Evolutionary conservation across 164 flowering plant genomes (phyloP), one percentile per base, ranked within the genome.

Genomic region (Magnolia officinalis): DNA sequence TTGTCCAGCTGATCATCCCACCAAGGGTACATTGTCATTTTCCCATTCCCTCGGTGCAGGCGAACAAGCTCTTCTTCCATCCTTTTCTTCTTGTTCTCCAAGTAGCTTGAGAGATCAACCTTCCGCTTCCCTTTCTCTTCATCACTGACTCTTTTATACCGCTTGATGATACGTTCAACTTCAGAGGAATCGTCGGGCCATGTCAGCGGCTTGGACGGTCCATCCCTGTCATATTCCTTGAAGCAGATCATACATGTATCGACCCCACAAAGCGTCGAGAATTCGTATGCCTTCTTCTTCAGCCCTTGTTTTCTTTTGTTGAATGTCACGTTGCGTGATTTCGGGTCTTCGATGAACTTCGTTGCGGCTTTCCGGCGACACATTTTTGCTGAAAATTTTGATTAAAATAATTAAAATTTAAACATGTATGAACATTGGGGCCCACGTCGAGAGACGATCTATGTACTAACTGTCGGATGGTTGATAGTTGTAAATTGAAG

Each of bases 221-320:
- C 50, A 16, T 31, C 66, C 2, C 50, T 29, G 1, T 37, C 8
- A 1, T 78, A 78, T 0, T 70, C 78, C 0, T 70, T 78, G 59
- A 26, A 77, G 50, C 64, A 8, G 31, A 83, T 81, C 67, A 81
- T 4, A 16, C 82, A 81, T 0, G 80, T 71, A 49, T 79, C 76
- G 9, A 83, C 80, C 4, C 63, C 83, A 20, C 85, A 83, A 0
- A 83, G 77, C 11, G 76, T 83, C 0, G 80, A 58, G 72, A 83
- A 79, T 21, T 83, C 85, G 0, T 67, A 29, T 2, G 72, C 67
- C 51, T 83, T 83, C 71, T 83, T 83, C 58, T 67, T 61, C 73
- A 83, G 31, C 1, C 83, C 78, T 24, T 55, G 72, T 58, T 37
- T 78, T 31, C 85, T 52, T 23, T 78, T 83, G 16, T 21, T 58